These are phyloP conservation scores for Cucurbita pepo DNA, from an alignment of 306 rosid species.

Conservation along the genomic window DNA sequence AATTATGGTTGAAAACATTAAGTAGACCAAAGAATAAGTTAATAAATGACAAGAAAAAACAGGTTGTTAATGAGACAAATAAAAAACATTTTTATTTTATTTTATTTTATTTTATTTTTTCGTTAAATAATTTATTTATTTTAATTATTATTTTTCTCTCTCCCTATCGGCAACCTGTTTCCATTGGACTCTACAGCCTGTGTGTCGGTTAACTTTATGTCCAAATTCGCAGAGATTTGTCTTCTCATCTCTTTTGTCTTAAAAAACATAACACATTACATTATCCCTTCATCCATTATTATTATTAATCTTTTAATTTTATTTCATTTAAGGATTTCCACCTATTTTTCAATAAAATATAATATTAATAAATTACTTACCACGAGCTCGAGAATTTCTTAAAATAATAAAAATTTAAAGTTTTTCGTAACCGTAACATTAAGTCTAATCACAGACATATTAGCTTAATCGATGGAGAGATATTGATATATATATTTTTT, in stretches of 20 bases:
- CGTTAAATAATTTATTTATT: no score
- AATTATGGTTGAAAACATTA: neutral
- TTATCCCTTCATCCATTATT: neutral
- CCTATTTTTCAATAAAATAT: neutral
- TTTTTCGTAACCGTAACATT: no score
- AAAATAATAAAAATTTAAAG: no score
- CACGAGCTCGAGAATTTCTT: no score
- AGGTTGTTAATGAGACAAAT: conserved; percentile 3
- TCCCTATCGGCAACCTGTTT: neutral
- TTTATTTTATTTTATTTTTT: no score
- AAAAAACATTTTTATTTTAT: no score
- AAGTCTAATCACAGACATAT: no score
- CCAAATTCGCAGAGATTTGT: neutral
- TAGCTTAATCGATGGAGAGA: no score
- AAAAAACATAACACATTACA: neutral
- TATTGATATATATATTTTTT: no score
- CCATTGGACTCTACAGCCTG: neutral
- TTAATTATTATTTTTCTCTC: no score
- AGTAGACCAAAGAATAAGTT: conserved; percentile 1
- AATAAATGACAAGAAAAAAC: neutral
- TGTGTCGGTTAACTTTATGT: neutral
- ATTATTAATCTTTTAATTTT: no score
- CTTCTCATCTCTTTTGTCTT: neutral
- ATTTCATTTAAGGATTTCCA: neutral
- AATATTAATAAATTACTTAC: no score